Conservation (phyloP, 495 filamentous ascomycete genomes). For the Chaetomidium leptoderma region DNA sequence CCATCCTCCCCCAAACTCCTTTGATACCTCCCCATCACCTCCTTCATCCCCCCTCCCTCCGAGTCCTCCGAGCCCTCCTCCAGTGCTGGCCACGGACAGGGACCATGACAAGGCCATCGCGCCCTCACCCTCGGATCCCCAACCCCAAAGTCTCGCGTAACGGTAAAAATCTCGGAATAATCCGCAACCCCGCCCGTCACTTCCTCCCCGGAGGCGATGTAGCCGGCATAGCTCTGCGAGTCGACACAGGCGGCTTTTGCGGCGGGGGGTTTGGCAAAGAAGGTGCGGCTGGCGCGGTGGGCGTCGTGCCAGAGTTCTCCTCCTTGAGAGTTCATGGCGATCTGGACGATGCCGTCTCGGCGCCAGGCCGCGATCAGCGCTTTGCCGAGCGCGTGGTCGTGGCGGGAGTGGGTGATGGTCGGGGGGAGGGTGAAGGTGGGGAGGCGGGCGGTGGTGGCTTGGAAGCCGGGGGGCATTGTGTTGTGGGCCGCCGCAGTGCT, state of each 20-base stretch:
- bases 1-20: constrained; percentile 32
- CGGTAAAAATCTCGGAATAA: constrained; percentile 48
- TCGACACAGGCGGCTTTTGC: constrained; percentile 43
- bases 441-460: constrained; percentile 31
- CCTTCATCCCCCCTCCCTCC: constrained; percentile 35
- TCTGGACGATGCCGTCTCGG: constrained; percentile 43
- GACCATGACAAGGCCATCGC: constrained; percentile 46
- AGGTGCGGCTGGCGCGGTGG: constrained; percentile 32
- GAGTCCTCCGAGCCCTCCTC: too few species aligned
- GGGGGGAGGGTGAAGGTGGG: constrained; percentile 37
- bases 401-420: constrained; percentile 19
- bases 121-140: constrained; percentile 34
- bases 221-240: constrained; percentile 42
- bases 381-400: constrained; percentile 32
- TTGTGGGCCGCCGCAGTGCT: background rate
- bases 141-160: constrained; percentile 41
- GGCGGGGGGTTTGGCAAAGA: constrained; percentile 33
- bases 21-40: constrained; percentile 31
- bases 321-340: constrained; percentile 38
- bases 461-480: constrained; percentile 38
- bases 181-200: constrained; percentile 45
- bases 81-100: constrained; percentile 48
- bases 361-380: constrained; percentile 40
- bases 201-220: constrained; percentile 49
- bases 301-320: constrained; percentile 26